phyloP scores from a whole-genome alignment of 2,329 filamentous ascomycete species.

The Neofusicoccum cordaticola region DNA sequence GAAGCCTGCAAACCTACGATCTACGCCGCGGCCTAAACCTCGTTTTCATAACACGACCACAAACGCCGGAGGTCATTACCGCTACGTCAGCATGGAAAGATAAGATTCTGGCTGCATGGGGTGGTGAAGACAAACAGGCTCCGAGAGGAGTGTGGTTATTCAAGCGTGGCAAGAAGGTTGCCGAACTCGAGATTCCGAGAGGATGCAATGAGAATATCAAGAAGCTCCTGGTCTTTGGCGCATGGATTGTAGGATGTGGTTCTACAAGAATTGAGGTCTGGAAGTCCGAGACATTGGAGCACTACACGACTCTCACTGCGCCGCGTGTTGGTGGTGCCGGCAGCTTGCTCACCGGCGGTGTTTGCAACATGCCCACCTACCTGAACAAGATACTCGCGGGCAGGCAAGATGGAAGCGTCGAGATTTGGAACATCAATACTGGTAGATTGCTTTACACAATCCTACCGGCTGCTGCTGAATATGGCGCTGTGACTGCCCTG shows the following conservation, averaged over 20 bases:
- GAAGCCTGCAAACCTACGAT: constrained; percentile 92
- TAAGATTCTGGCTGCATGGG: constrained; percentile 86
- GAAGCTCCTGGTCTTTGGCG: constrained; percentile 78
- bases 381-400: constrained; percentile 95
- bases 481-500: constrained; percentile 81
- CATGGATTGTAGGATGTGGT: constrained; percentile 84
- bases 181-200: constrained; percentile 66
- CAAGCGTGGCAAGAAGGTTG: constrained; percentile 82
- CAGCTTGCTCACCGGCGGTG: constrained; percentile 70
- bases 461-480: constrained; percentile 67
- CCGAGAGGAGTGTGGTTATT: constrained; percentile 81
- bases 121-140: constrained; percentile 54
- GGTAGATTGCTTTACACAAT: constrained; percentile 89
- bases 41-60: constrained; percentile 87
- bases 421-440: constrained; percentile 96
- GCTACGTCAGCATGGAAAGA: constrained; percentile 87
- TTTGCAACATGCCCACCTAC: constrained; percentile 89
- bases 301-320: constrained; percentile 77
- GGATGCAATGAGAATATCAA: constrained; percentile 69
- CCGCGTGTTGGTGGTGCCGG: constrained; percentile 58
- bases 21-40: constrained; percentile 85
- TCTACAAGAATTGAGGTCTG: constrained; percentile 79
- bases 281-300: constrained; percentile 78
- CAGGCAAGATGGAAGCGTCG: constrained; percentile 80
- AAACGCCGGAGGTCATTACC: constrained; percentile 82